phyloP scores from a whole-genome alignment of 495 filamentous ascomycete genomes.

The Letharia lupina region DNA sequence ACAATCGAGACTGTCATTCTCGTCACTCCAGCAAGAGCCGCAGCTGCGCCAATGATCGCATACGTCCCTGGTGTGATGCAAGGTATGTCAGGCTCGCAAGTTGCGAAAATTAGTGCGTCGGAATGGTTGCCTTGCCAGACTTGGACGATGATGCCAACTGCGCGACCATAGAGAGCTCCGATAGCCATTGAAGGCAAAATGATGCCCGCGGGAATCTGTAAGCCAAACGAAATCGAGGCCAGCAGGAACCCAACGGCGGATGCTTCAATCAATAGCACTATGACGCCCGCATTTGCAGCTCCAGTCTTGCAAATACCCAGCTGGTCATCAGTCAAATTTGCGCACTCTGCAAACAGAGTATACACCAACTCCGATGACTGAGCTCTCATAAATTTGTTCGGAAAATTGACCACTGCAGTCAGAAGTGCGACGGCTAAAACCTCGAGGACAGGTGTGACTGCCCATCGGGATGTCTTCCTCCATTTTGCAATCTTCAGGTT shows the following conservation, averaged over 20 bases:
- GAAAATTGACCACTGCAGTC: slow-evolving; percentile 86
- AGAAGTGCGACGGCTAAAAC: slow-evolving; percentile 65
- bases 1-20: slow-evolving; percentile 96
- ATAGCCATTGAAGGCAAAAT: slow-evolving; percentile 97
- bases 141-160: slow-evolving; percentile 79
- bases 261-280: slow-evolving; percentile 71
- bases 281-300: slow-evolving; percentile 58
- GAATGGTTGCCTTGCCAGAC: slow-evolving; percentile 80
- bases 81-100: slow-evolving; percentile 77
- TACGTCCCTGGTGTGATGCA: slow-evolving; percentile 94
- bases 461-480: slow-evolving; percentile 55
- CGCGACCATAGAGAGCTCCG: slow-evolving; percentile 85
- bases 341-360: slow-evolving; percentile 85
- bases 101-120: slow-evolving; percentile 62
- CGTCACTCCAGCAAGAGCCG: slow-evolving; percentile 90
- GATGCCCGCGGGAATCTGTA: slow-evolving; percentile 94
- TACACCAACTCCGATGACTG: slow-evolving; percentile 90
- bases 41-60: slow-evolving; percentile 94
- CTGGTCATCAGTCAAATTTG: slow-evolving; percentile 64
- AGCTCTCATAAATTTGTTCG: slow-evolving; percentile 88
- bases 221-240: slow-evolving; percentile 82
- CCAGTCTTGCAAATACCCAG: slow-evolving; percentile 83
- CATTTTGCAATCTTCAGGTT: slow-evolving; percentile 83
- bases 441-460: slow-evolving; percentile 62
- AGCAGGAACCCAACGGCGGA: slow-evolving; percentile 76